A percentile compares a stretch with the other conserved stretches of the same genome.
phyloP scores from a whole-genome alignment of 805 yeast genomes.

The Jamesozyma piceae region DNA sequence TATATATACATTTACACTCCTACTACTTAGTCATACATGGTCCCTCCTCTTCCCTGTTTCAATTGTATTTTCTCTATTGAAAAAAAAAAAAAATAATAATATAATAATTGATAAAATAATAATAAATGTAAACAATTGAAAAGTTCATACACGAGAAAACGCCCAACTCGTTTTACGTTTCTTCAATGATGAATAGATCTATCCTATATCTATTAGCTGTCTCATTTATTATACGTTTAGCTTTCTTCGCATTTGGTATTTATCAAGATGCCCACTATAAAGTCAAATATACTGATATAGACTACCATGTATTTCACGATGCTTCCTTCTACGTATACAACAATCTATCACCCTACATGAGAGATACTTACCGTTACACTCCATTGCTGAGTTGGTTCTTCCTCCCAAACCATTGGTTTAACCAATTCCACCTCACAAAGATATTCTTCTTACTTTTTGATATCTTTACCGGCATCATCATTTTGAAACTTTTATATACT shows the following conservation, averaged over 20 bases:
- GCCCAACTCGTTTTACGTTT: too few relatives aligned
- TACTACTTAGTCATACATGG: too few relatives aligned
- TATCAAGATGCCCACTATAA: constrained; percentile 77
- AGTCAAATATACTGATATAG: constrained; percentile 87
- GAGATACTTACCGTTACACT: constrained; percentile 90
- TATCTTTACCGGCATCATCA: constrained; percentile 64
- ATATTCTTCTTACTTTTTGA: constrained; percentile 68
- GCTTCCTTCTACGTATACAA: constrained; percentile 65
- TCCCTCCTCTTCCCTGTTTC: too few relatives aligned
- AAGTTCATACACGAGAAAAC: too few relatives aligned
- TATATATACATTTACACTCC: too few relatives aligned
- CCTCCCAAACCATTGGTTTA: constrained; percentile 47
- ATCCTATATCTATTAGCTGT: constrained; percentile 4
- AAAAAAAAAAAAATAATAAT: too few relatives aligned
- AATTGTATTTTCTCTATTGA: too few relatives aligned
- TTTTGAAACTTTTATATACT: constrained; percentile 34
- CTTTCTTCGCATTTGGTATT: constrained; percentile 65
- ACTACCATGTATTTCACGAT: constrained; percentile 87
- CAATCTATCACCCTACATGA: constrained; percentile 59
- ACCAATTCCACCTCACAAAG: constrained; percentile 68
- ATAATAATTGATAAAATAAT: too few relatives aligned
- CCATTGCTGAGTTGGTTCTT: constrained; percentile 82
- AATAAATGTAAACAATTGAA: too few relatives aligned
- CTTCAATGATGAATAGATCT: constrained; percentile 2
- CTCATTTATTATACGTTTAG: constrained; percentile 39